Evolutionary conservation across 2,329 filamentous ascomycete species (phyloP), one percentile per base, ranked within the genome.

Genomic region (Ceratocystiopsis brevicomis): DNA sequence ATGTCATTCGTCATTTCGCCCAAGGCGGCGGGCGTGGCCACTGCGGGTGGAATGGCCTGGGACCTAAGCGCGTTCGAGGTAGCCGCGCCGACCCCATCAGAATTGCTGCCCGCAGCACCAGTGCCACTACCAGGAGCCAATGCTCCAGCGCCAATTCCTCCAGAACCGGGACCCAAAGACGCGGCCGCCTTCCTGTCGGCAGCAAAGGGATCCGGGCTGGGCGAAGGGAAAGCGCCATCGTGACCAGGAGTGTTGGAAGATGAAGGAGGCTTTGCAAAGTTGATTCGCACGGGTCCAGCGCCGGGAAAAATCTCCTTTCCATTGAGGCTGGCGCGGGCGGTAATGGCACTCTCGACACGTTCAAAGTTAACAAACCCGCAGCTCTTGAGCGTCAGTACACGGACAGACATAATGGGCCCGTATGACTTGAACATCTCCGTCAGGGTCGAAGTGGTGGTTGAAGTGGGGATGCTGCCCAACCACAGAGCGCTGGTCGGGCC

Each of bases 341-440:
- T 78, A 36, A 95, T 78, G 44, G 90, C 90, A 57, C 85, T 93
- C 50, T 96, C 87, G 30, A 90, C 64, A 46, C 76, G 79, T 61
- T 96, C 86, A 55, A 94, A 98, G 61, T 98, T 98, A 57, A 98
- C 88, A 53, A 98, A 98, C 3, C 88, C 90, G 57, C 90, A 98
- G 61, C 94, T 96, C 69, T 98, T 98, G 67, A 98, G 86, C 0
- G 90, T 96, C 48, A 98, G 68, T 5, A 98, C 90, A 50, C 90
- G 75, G 25, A 85, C 88, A 4, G 88, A 95, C 51, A 90, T 71
- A 49, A 98, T 94, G 3, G 81, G 73, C 11, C 90, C 90, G 52
- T 90, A 93, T n/a, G 78, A 73, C 59, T 84, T 83, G 65, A 98
- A 98, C 64, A 96, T 94, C 50, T 92, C 86, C 45, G 85, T 85